These are phyloP conservation scores for Puccinia hordei DNA, from an alignment of 1,284 basidiomycete genomes.

Conservation along the genomic window DNA sequence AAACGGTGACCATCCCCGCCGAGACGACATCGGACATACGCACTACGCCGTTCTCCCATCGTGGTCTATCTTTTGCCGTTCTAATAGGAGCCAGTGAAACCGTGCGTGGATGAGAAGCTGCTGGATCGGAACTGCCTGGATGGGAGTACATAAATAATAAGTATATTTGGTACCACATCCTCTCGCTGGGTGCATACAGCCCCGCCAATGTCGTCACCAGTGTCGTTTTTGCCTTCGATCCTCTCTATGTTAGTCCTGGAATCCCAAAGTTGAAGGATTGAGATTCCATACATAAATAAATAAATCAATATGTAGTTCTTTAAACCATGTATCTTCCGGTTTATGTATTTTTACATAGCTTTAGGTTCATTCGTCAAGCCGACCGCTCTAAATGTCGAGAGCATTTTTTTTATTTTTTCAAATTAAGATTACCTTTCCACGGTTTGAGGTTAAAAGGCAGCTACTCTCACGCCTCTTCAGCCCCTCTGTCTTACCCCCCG, in stretches of 20 bases:
- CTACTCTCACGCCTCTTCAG: background rate
- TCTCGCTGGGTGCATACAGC: background rate
- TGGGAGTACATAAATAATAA: too few relatives aligned
- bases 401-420: too few relatives aligned
- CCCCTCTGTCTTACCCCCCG: background rate
- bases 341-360: background rate
- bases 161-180: background rate
- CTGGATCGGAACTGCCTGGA: slow-evolving; percentile 1
- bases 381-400: background rate
- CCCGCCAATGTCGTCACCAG: background rate
- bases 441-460: background rate
- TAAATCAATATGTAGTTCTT: too few relatives aligned
- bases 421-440: background rate
- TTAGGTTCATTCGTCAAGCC: too few relatives aligned
- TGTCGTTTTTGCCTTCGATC: background rate
- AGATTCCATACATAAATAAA: too few relatives aligned
- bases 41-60: too few relatives aligned
- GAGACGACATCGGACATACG: too few relatives aligned
- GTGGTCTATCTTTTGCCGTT: too few relatives aligned
- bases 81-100: too few relatives aligned
- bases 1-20: too few relatives aligned
- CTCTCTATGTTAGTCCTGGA: background rate
- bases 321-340: background rate
- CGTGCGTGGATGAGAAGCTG: background rate
- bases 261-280: background rate